Base-by-base conservation (phyloP, 2,329 filamentous ascomycete species). In the Hypocreales sp. region DNA sequence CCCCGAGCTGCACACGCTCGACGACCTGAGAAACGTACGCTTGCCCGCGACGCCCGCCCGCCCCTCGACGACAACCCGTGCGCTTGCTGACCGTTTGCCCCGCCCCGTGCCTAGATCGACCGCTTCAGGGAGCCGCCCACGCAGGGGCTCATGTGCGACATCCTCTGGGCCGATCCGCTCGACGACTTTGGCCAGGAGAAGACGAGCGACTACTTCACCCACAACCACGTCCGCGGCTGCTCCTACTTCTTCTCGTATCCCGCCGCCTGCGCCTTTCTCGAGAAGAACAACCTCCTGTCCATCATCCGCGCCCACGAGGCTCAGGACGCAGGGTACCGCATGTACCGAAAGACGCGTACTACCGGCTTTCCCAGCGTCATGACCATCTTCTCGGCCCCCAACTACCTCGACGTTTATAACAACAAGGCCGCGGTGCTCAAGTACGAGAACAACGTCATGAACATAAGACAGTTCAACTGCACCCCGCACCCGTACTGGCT, bases 381-480 rank as follows among this genome's bases (percentile, higher is more conserved):
- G 90, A 98, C 90, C 41, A 98, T 98, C 46, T 98, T 98, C 67
- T 95, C 87, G 24, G 90, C 90, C 2, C 90, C 90, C 20, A 98
- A 98, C 57, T 98, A 98, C 51, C 73, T 98, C 37, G 90, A 98
- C 47, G 86, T 98, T 20, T 98, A 98, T 61, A 98, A 98, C 72
- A 98, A 98, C 68, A 98, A 98, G 64, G 90, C 90, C 2, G 90
- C 90, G 1, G 90, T 98, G 22, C 64, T 98, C 45, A 98, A 98
- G 61, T 98, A 98, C 52, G 90, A 98, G 61, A 98, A 98, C 58
- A 98, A 98, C 48, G 90, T 98, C 35, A 98, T 98, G 90, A 98
- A 98, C 64, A 98, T 98, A 49, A 74, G 90, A 33, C 90, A 98
- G 56, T 98, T 98, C 64, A 98, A 98, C 66, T 98, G 87, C 69